phyloP scores from a whole-genome alignment of 202 grass and related monocot genomes.

The Panicum hallii region DNA sequence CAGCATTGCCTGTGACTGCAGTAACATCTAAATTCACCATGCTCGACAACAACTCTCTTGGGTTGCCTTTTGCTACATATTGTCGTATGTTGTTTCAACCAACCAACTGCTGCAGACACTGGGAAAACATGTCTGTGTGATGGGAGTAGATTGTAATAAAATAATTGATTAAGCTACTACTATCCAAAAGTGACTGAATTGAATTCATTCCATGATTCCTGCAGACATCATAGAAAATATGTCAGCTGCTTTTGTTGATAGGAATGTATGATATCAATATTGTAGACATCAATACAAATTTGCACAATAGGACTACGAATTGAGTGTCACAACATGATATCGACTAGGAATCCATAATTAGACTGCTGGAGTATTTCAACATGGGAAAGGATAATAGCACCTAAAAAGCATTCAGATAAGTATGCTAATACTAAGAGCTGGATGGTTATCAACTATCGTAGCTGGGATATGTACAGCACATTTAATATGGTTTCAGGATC shows the following conservation, averaged over 20 bases:
- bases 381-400: conserved; percentile 2
- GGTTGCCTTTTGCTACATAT: neutral
- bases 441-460: neutral
- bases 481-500: conserved; percentile 26
- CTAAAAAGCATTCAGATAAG: conserved; percentile 19
- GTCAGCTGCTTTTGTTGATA: conserved; percentile 4
- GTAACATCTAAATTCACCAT: neutral
- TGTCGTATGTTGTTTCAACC: neutral
- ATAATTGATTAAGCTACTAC: neutral
- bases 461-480: neutral
- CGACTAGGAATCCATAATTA: neutral
- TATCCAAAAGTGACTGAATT: conserved; percentile 66
- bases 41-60: neutral
- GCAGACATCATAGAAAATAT: conserved; percentile 8
- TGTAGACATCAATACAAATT: conserved; percentile 21
- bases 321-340: neutral
- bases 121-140: neutral
- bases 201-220: conserved; percentile 73
- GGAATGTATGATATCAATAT: neutral
- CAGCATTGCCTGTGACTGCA: neutral
- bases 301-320: neutral
- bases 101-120: neutral
- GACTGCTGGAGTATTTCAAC: conserved; percentile 1
- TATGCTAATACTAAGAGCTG: conserved; percentile 22
- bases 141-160: neutral